A percentile compares a stretch with the other conserved stretches of the same genome.
Evolutionary conservation across 345 rosid genomes (phyloP).

Genomic region (Diplotaxis tenuifolia): DNA sequence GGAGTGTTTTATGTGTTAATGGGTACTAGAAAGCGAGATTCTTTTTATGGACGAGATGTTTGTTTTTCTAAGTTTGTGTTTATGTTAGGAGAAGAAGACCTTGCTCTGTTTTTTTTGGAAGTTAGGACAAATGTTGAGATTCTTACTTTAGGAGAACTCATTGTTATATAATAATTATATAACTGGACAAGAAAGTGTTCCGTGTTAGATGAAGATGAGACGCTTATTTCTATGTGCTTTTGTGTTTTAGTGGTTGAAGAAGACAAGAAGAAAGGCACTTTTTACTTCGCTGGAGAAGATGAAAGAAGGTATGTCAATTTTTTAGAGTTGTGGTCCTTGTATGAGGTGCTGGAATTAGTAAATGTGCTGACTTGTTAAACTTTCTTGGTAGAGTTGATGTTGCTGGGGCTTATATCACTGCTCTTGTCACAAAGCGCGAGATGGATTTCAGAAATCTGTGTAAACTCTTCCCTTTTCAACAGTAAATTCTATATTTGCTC

Average conservation of each 20-base stretch:
- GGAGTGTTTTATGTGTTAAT: background rate
- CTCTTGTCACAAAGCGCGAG: slow-evolving; percentile 88
- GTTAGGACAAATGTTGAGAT: background rate
- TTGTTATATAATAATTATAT: background rate
- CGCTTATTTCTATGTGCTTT: background rate
- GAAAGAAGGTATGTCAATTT: slow-evolving; percentile 61
- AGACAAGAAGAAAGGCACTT: slow-evolving; percentile 81
- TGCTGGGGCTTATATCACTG: slow-evolving; percentile 90
- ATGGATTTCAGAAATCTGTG: slow-evolving; percentile 88
- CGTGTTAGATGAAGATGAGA: slow-evolving; percentile 4
- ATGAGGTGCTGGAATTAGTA: background rate
- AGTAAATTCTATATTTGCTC: slow-evolving; percentile 82
- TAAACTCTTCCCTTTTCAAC: slow-evolving; percentile 80
- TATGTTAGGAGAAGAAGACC: background rate
- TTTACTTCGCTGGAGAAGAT: slow-evolving; percentile 86
- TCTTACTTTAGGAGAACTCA: background rate
- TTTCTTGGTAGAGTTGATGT: slow-evolving; percentile 76
- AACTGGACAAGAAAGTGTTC: background rate
- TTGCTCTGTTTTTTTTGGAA: background rate
- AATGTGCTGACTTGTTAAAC: background rate
- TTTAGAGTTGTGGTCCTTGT: background rate
- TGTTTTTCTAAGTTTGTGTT: background rate
- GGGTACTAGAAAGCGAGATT: slow-evolving; percentile 1
- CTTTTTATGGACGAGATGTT: background rate
- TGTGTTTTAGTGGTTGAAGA: slow-evolving; percentile 72